Conservation (phyloP, 2,329 filamentous ascomycete genomes). For the Leptographium procerum region DNA sequence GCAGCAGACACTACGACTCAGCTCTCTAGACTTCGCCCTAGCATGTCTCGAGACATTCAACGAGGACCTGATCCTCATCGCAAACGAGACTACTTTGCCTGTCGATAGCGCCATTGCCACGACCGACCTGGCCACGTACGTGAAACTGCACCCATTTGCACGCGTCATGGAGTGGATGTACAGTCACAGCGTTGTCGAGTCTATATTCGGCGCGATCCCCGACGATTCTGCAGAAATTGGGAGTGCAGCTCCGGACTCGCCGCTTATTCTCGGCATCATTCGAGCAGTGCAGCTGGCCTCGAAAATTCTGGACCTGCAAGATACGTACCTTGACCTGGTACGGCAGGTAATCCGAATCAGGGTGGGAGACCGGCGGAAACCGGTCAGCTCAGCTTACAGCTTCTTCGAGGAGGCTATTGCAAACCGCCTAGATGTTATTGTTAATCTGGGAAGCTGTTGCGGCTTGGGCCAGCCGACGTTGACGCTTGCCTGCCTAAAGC, state of each 20-base stretch:
- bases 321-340: constrained; percentile 84
- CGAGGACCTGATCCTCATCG: constrained; percentile 79
- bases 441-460: constrained; percentile 77
- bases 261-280: constrained; percentile 67
- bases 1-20: constrained; percentile 60
- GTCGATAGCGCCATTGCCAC: constrained; percentile 66
- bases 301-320: constrained; percentile 72
- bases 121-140: constrained; percentile 66
- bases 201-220: constrained; percentile 68
- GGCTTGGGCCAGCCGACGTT: constrained; percentile 73
- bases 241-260: constrained; percentile 63
- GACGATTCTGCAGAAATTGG: constrained; percentile 64
- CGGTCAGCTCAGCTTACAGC: constrained; percentile 63
- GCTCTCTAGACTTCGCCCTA: constrained; percentile 73
- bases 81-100: constrained; percentile 63
- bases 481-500: constrained; percentile 65
- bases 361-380: constrained; percentile 42
- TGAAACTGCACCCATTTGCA: constrained; percentile 81
- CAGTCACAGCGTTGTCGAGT: constrained; percentile 75
- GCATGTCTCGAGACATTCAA: constrained; percentile 81
- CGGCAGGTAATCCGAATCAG: constrained; percentile 64
- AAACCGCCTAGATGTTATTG: constrained; percentile 65
- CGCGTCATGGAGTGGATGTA: constrained; percentile 98
- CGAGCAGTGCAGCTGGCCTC: constrained; percentile 76
- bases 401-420: constrained; percentile 88